These are phyloP conservation scores for Trypanosoma melophagium DNA, from an alignment of 208 protist genomes.

Conservation along the genomic window DNA sequence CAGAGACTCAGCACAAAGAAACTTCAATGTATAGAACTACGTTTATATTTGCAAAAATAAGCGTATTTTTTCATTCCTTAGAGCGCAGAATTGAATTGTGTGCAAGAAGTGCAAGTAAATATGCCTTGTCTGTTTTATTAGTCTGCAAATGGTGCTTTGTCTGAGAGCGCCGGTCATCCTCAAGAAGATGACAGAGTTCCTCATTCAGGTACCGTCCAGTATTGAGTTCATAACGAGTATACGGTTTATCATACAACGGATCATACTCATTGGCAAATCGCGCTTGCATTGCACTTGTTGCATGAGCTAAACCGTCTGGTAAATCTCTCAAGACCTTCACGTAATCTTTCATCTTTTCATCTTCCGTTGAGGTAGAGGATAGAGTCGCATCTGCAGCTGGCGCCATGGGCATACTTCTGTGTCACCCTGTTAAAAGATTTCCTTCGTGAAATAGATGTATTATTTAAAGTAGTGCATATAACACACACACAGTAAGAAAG, in stretches of 20 bases:
- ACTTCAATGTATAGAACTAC: too few species aligned
- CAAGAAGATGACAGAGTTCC: conserved; percentile 43
- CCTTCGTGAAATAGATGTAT: background rate
- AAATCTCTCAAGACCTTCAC: background rate
- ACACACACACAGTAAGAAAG: conserved; percentile 1
- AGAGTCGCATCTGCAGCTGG: too few species aligned
- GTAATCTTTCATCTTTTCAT: background rate
- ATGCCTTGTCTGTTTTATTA: conserved; percentile 26
- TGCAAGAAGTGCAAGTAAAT: conserved; percentile 13
- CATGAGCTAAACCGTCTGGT: background rate
- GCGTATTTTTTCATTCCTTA: conserved; percentile 2
- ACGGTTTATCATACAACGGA: conserved; percentile 48
- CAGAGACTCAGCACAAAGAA: too few species aligned
- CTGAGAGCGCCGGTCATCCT: conserved; percentile 55
- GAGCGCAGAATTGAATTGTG: conserved; percentile 18
- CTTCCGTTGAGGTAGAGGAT: too few species aligned
- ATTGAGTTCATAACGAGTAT: conserved; percentile 30
- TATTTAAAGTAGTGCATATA: background rate
- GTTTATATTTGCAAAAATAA: conserved; percentile 8
- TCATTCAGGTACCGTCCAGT: conserved; percentile 44
- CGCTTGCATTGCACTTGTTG: conserved; percentile 39
- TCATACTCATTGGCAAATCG: conserved; percentile 59
- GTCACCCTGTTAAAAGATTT: too few species aligned
- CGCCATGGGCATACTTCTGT: too few species aligned
- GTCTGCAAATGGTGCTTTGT: conserved; percentile 40